Base-by-base conservation (phyloP, 768 basidiomycete species). In the Russula lepida region DNA sequence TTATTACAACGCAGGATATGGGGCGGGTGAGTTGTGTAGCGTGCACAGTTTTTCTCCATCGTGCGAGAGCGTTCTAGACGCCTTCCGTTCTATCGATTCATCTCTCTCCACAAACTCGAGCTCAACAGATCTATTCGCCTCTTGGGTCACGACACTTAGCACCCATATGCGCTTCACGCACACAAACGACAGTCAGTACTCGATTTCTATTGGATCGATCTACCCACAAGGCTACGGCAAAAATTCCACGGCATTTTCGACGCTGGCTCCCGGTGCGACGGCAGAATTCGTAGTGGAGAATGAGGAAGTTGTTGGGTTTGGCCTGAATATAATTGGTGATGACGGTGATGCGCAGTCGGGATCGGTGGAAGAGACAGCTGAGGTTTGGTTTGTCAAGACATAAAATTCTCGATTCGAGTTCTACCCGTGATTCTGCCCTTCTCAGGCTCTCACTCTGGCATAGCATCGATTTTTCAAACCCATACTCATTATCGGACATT, bases 211-310 rank as follows among this genome's bases (percentile, higher is more conserved):
- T n/a, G 59, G 39, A 12, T 39, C 33, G 7, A 28, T 58, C 23
- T 64, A 64, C 32, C 64, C 56, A 23, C 13, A 41, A 13, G 64
- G 64, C 2, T 64, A 57, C 6, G 61, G 56, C 11, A 55, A 32
- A 7, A 63, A 64, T 21, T 8, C 51, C 1, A 64, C 60, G 5
- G n/a, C 56, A 3, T 64, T 58, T 41, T 37, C 50, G 27, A 44
- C 28, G 27, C 19, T 54, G 6, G 6, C 1, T 17, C 6, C 53
- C 25, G 3, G 0, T 35, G 44, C 5, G 5, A 5, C 5, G 1
- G 58, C 19, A 5, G 43, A 54, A 3, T 63, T 63, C 23, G 53
- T 51, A 6, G 47, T 61, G 39, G 58, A 55, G 19, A 52, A 54
- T 13, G 46, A 25, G 39, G n/a, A 6, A 0, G 39, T 51, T 21